Evolutionary conservation across 352 stramenopile genomes (phyloP).

Genomic region (Thalassiosira hispida): DNA sequence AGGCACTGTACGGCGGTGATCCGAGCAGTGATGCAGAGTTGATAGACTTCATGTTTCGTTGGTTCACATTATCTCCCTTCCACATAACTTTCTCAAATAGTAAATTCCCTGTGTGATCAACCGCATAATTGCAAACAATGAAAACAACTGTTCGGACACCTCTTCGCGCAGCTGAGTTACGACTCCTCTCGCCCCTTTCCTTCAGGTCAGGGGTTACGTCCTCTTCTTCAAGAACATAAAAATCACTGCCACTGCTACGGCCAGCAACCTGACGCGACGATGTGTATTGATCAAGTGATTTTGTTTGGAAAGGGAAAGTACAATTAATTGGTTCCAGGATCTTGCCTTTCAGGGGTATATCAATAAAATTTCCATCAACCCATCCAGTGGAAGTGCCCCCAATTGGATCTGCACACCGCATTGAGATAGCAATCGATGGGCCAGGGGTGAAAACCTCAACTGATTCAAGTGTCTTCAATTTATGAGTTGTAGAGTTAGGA

Average conservation of each 20-base stretch:
- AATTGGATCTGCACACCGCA: slow-evolving; percentile 75
- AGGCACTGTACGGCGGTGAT: slow-evolving; percentile 73
- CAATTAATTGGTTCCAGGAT: slow-evolving; percentile 74
- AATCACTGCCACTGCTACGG: slow-evolving; percentile 56
- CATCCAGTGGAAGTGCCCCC: slow-evolving; percentile 73
- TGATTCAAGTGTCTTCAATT: slow-evolving; percentile 55
- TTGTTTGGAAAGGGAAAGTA: slow-evolving; percentile 72
- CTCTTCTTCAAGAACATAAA: slow-evolving; percentile 74
- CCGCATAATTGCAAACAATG: slow-evolving; percentile 77
- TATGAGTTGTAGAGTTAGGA: slow-evolving; percentile 58
- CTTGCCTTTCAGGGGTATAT: slow-evolving; percentile 71
- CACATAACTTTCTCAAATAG: slow-evolving; percentile 78
- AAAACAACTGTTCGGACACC: slow-evolving; percentile 61
- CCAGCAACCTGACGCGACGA: slow-evolving; percentile 22
- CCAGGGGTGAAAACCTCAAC: slow-evolving; percentile 84
- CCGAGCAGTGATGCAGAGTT: slow-evolving; percentile 28
- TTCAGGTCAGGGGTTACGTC: slow-evolving; percentile 59
- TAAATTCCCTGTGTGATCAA: slow-evolving; percentile 84
- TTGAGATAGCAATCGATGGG: slow-evolving; percentile 78
- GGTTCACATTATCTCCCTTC: slow-evolving; percentile 23
- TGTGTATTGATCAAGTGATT: slow-evolving; percentile 56
- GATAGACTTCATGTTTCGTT: slow-evolving; percentile 21
- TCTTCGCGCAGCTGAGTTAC: not conserved
- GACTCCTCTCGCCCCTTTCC: slow-evolving; percentile 6
- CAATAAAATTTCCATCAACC: slow-evolving; percentile 80